phyloP scores from a whole-genome alignment of 2,329 filamentous ascomycete species.

The Saccharata proteae region DNA sequence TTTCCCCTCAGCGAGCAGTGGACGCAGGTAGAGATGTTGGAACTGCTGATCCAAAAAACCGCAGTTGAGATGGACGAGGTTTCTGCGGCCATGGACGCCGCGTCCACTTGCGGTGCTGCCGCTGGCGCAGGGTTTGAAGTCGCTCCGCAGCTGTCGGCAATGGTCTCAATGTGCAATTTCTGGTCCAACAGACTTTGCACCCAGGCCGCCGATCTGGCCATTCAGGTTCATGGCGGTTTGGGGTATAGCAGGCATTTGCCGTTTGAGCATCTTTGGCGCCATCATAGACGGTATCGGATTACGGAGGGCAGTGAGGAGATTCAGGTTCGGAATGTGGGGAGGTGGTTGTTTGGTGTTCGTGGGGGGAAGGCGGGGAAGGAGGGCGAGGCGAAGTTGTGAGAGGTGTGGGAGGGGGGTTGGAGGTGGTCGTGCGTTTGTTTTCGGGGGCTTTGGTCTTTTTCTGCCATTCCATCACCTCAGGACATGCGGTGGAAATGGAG shows the following conservation, averaged over 20 bases:
- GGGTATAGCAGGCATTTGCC: slow-evolving; percentile 47
- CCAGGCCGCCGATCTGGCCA: slow-evolving; percentile 49
- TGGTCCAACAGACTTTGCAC: slow-evolving; percentile 50
- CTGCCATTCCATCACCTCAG: too few relatives aligned
- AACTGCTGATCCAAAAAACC: slow-evolving; percentile 48
- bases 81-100: background rate
- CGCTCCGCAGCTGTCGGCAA: slow-evolving; percentile 46
- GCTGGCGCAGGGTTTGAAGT: slow-evolving; percentile 38
- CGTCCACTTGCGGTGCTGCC: too few relatives aligned
- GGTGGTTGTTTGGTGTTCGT: slow-evolving; percentile 44
- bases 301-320: slow-evolving; percentile 55
- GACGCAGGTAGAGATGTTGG: slow-evolving; percentile 51
- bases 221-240: slow-evolving; percentile 49
- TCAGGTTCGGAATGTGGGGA: slow-evolving; percentile 53
- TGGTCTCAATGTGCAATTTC: slow-evolving; percentile 55
- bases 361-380: slow-evolving; percentile 29
- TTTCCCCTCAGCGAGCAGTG: slow-evolving; percentile 51
- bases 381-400: slow-evolving; percentile 20
- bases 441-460: too few relatives aligned
- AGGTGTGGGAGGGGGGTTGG: background rate
- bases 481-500: too few relatives aligned
- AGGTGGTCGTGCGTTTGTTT: too few relatives aligned
- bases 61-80: slow-evolving; percentile 49
- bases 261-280: slow-evolving; percentile 55
- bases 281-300: slow-evolving; percentile 51